Evolutionary conservation across 306 rosid genomes (phyloP), one percentile per base, ranked within the genome.

Genomic region (Fragaria nilgerrensis): DNA sequence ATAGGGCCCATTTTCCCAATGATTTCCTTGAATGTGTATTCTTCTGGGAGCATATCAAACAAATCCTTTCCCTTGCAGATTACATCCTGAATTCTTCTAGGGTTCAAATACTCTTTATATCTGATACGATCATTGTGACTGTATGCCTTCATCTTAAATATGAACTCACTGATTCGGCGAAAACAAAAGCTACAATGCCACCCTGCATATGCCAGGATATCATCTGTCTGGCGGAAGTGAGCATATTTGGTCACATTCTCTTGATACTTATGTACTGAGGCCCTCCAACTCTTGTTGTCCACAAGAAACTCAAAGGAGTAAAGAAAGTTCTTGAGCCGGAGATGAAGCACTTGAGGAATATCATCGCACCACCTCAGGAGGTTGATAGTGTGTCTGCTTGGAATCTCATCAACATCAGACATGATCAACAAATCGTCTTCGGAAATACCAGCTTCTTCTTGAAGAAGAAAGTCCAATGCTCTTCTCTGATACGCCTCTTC

Each of bases 71-170:
- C 29, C 29, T 55, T 55, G 62, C 62, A 55, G 27, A 55, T 55
- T n/a, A n/a, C 62, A 55, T n/a, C 62, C 62, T 55, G 62, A 55
- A 55, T n/a, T 55, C 62, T 55, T 55, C 10, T 55, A 55, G 27
- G 62, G 62, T 55, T 10, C 10, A n/a, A 23, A 55, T 55, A 55
- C 14, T 55, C 23, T 23, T 55, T 55, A 55, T n/a, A 55, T n/a
- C 62, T 9, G 13, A 9, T 55, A n/a, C 27, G 12, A 55, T 53
- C 61, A 53, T 53, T 53, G 61, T 53, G 61, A 20, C 61, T 53
- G 61, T 53, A 53, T 9, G 61, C 61, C 61, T n/a, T 53, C 61
- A 53, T 53, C 61, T 53, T 53, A 53, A 53, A 53, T 53, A 53
- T 53, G 25, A 53, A 20, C 61, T 53, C 61, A 8, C 61, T 53